These are phyloP conservation scores for Aspergillus asperescens DNA, from an alignment of 495 filamentous ascomycete genomes.

Conservation along the genomic window DNA sequence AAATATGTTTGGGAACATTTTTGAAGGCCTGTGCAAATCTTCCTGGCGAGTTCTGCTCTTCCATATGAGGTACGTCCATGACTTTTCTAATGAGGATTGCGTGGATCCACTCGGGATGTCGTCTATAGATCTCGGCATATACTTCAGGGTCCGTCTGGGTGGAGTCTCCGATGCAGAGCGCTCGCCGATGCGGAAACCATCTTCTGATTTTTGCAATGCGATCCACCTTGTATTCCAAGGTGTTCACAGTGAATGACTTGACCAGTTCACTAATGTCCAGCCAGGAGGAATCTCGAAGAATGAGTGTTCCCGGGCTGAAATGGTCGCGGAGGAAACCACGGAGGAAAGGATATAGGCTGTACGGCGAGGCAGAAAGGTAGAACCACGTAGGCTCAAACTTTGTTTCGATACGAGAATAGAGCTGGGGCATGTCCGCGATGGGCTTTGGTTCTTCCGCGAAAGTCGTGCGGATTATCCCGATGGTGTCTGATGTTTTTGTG, in stretches of 20 bases:
- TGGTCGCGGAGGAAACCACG: slow-evolving; percentile 57
- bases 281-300: slow-evolving; percentile 84
- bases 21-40: slow-evolving; percentile 83
- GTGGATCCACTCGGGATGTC: slow-evolving; percentile 66
- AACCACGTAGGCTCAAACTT: slow-evolving; percentile 69
- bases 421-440: slow-evolving; percentile 74
- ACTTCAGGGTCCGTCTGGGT: slow-evolving; percentile 90
- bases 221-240: slow-evolving; percentile 80
- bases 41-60: slow-evolving; percentile 64
- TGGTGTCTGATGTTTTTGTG: slow-evolving; percentile 70
- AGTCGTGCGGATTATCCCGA: slow-evolving; percentile 75
- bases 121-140: slow-evolving; percentile 68
- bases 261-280: slow-evolving; percentile 77
- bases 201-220: slow-evolving; percentile 68
- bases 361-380: slow-evolving; percentile 91
- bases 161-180: slow-evolving; percentile 82
- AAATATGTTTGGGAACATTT: slow-evolving; percentile 61
- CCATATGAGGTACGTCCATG: slow-evolving; percentile 64
- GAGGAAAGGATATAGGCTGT: slow-evolving; percentile 92
- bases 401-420: slow-evolving; percentile 62
- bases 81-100: slow-evolving; percentile 82
- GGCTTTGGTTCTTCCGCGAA: slow-evolving; percentile 70
- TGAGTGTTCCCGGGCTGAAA: slow-evolving; percentile 72
- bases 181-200: slow-evolving; percentile 71
- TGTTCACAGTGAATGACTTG: slow-evolving; percentile 71